phyloP scores from a whole-genome alignment of 305 asterid species.

The Fraxinus xanthoxyloides region DNA sequence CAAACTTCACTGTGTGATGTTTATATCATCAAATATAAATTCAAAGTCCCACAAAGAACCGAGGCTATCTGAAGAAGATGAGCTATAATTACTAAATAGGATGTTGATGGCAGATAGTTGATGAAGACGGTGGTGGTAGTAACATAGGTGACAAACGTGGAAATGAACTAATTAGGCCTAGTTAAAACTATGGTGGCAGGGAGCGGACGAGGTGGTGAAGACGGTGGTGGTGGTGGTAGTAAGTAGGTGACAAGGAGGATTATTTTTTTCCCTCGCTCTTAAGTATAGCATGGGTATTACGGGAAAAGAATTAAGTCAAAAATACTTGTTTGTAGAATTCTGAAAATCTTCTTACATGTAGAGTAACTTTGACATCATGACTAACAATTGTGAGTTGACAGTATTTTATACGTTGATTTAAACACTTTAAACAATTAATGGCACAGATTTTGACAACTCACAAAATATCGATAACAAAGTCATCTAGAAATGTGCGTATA shows the following conservation, averaged over 20 bases:
- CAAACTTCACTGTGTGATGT: neutral
- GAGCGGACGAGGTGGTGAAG: neutral
- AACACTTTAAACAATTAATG: no score
- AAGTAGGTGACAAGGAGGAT: neutral
- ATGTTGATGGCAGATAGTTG: neutral
- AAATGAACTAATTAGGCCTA: neutral
- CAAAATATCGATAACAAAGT: no score
- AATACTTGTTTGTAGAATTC: neutral
- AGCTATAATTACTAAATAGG: neutral
- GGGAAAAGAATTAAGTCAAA: neutral
- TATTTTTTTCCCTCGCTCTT: neutral
- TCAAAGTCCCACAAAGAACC: neutral
- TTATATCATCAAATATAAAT: neutral
- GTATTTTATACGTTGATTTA: no score
- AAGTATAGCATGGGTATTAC: neutral
- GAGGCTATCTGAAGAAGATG: neutral
- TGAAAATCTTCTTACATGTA: neutral
- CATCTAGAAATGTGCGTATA: no score
- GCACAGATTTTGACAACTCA: no score
- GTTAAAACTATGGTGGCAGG: neutral
- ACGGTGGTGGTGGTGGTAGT: neutral
- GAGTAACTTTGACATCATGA: no score
- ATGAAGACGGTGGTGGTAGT: neutral
- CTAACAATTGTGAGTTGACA: no score
- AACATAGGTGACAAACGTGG: neutral